Percentiles rank a stretch among this genome's conserved stretches.
phyloP scores from a whole-genome alignment of 2,329 filamentous ascomycete species.

The Cadophora sp. region DNA sequence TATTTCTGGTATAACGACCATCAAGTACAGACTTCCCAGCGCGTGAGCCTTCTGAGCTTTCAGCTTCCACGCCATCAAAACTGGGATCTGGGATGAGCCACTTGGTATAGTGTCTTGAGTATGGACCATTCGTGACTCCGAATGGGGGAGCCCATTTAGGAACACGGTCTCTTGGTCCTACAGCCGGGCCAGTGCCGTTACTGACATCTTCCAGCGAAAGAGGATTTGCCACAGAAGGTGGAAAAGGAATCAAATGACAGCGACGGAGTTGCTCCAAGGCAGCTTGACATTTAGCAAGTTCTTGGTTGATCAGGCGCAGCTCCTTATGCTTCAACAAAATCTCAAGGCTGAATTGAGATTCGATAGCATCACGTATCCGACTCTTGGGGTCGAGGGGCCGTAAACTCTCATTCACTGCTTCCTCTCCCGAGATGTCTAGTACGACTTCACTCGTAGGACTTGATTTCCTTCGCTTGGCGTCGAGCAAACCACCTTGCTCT shows the following conservation, averaged over 20 bases:
- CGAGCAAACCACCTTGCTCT: constrained; percentile 32
- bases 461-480: constrained; percentile 44
- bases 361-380: constrained; percentile 57
- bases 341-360: constrained; percentile 88
- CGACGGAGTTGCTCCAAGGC: constrained; percentile 92
- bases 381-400: constrained; percentile 28
- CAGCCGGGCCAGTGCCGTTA: constrained; percentile 74
- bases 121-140: constrained; percentile 90
- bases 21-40: constrained; percentile 59
- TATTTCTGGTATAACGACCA: constrained; percentile 81
- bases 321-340: constrained; percentile 95
- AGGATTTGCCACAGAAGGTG: constrained; percentile 71
- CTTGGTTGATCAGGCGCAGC: constrained; percentile 91
- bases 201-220: constrained; percentile 74
- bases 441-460: constrained; percentile 26
- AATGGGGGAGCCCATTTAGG: constrained; percentile 86
- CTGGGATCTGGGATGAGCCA: constrained; percentile 91
- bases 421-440: neutral
- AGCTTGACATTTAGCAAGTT: constrained; percentile 93
- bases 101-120: constrained; percentile 91
- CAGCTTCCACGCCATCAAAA: constrained; percentile 74
- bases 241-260: constrained; percentile 91
- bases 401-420: constrained; percentile 13
- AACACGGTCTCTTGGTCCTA: constrained; percentile 68
- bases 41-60: constrained; percentile 43